Base-by-base conservation (phyloP, 2,329 filamentous ascomycete species). In the Drechslerella stenobrocha region DNA sequence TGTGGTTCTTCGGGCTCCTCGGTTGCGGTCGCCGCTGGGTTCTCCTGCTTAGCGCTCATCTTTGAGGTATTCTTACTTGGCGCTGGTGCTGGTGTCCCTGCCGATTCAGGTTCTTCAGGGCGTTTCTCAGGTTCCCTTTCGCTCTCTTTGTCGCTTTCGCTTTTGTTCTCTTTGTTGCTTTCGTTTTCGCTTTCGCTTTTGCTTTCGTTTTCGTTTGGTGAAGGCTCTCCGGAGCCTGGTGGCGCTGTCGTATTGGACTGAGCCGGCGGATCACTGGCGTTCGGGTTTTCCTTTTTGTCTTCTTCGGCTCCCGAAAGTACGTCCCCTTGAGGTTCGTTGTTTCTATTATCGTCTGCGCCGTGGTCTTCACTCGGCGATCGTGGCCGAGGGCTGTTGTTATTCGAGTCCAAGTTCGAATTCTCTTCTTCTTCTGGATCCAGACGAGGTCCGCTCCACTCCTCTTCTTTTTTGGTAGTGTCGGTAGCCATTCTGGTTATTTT, bases 381-480 rank as follows among this genome's bases (percentile, higher is more conserved):
- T 8, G 52, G 46, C 35, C 52, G 37, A 13, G 53, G 28, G 22
- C 52, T 47, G 6, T 28, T 37, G 28, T 5, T 30, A 30, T 30
- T 30, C 28, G 28, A 30, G 28, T 30, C 24, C 3, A n/a, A n/a
- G n/a, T 37, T 9, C n/a, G 32, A 23, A 34, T 15, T 26, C 3
- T 67, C 42, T 40, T 51, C 45, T 44, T 47, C 50, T 20, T 60
- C 63, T 32, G 42, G 35, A 24, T 60, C 50, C 9, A 59, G 35
- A 7, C 42, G 30, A n/a, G 63, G 55, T 1, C 63, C 63, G 60
- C 51, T 50, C 63, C 63, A 60, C 22, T 67, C 22, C 18, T 45
- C 63, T 47, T 67, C 55, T 56, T 44, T 60, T 28, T 66, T 47
- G 11, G 56, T 37, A 32, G 55, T 67, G 47, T 59, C 47, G 13